These are phyloP conservation scores for Trichoderma sp. DNA, from an alignment of 2,329 filamentous ascomycete species.

Conservation along the genomic window DNA sequence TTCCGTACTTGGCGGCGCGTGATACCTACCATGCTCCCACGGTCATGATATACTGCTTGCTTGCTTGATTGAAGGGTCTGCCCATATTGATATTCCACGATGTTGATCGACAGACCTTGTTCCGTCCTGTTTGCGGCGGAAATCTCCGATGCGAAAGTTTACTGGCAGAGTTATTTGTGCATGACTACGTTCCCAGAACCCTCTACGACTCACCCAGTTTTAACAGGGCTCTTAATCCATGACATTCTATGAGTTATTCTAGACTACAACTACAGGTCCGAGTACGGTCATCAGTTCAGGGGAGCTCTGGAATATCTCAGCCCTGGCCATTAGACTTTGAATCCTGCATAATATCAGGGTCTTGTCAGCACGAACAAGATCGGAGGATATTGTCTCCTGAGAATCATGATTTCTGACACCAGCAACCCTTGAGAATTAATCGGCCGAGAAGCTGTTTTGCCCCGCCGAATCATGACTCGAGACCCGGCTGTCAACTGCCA, in stretches of 20 bases:
- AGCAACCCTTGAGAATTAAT: background rate
- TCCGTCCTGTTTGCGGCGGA: background rate
- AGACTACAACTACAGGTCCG: background rate
- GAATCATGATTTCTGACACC: background rate
- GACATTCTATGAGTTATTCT: background rate
- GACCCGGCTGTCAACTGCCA: background rate
- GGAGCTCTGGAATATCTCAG: background rate
- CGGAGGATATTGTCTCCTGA: background rate
- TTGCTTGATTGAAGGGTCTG: background rate
- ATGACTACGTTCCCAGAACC: background rate
- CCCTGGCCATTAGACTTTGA: background rate
- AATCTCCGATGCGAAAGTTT: background rate
- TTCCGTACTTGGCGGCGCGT: background rate
- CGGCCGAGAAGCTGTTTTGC: background rate
- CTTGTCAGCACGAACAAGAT: background rate
- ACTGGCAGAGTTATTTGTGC: background rate
- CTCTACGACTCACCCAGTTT: background rate
- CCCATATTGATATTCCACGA: background rate
- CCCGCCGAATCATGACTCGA: constrained; percentile 7
- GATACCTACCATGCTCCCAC: background rate
- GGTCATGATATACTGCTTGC: background rate
- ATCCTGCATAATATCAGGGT: background rate
- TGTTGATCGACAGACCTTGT: background rate
- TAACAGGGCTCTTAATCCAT: background rate
- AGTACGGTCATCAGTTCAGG: background rate